Evolutionary conservation across 495 filamentous ascomycete genomes (phyloP).

Genomic region (Penicillium manginii): DNA sequence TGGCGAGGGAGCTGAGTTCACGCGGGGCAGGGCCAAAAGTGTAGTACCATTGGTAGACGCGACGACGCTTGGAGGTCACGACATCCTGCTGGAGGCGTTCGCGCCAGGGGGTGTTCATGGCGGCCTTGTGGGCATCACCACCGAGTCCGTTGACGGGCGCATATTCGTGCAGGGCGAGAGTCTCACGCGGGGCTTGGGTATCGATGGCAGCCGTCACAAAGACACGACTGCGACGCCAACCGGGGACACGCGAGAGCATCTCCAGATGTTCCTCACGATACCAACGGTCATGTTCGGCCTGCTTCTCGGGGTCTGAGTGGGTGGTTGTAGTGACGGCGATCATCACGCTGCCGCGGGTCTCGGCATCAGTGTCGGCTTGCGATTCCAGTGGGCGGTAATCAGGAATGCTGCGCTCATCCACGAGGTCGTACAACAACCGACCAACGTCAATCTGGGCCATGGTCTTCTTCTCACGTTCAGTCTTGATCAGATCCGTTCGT

Average conservation of each 20-base stretch:
- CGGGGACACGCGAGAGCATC: slow-evolving; percentile 71
- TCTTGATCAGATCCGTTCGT: slow-evolving; percentile 65
- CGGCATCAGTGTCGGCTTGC: slow-evolving; percentile 57
- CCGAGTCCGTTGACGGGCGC: slow-evolving; percentile 63
- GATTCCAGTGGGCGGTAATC: slow-evolving; percentile 62
- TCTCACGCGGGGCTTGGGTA: slow-evolving; percentile 53
- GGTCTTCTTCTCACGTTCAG: slow-evolving; percentile 71
- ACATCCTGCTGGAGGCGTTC: slow-evolving; percentile 58
- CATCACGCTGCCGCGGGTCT: slow-evolving; percentile 58
- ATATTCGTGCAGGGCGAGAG: slow-evolving; percentile 73
- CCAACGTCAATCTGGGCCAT: slow-evolving; percentile 76
- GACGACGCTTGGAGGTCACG: slow-evolving; percentile 56
- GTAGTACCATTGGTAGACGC: slow-evolving; percentile 73
- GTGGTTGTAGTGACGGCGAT: slow-evolving; percentile 63
- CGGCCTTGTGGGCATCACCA: slow-evolving; percentile 64
- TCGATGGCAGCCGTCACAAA: slow-evolving; percentile 63
- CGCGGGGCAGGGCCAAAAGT: slow-evolving; percentile 74
- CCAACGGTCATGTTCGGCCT: slow-evolving; percentile 66
- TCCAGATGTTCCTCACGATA: slow-evolving; percentile 72
- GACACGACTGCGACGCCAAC: slow-evolving; percentile 72
- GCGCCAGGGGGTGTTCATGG: slow-evolving; percentile 60
- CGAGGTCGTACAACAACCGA: slow-evolving; percentile 67
- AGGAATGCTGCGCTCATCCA: slow-evolving; percentile 54
- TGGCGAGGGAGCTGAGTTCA: slow-evolving; percentile 57
- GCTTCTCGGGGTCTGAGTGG: slow-evolving; percentile 52